Evolutionary conservation across 192 early-diverging fungal species (phyloP), one percentile per base, ranked within the genome.

Genomic region (Chytriomyces hyalinus): DNA sequence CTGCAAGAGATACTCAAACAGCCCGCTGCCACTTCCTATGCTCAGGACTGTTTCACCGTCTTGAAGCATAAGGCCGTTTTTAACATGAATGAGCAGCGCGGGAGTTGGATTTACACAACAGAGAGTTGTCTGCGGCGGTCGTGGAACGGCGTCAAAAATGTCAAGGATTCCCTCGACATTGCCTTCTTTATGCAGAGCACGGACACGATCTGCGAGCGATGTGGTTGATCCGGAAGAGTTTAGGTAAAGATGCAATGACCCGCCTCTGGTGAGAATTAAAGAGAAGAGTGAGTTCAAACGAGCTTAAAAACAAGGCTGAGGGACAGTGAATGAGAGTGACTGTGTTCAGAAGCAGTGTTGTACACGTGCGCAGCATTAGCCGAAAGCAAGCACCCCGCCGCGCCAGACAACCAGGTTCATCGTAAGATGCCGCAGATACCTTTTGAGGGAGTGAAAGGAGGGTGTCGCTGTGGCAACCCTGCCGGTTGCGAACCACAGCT

Each of bases 51-150:
- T 11, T 9, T n/a, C 61, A 45, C 46, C 59, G n/a, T 45, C 13
- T 17, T 8, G 43, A 22, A 59, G 36, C 6, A 26, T 1, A 0
- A 73, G 24, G 8, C 61, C 7, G 11, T 9, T n/a, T 43, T 17
- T 15, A 46, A 61, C 43, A 7, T 17, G 1, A 6, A 15, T 13
- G 7, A 73, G 49, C 13, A 26, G 24, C 24, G 24, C 24, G 6
- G 70, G 44, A 48, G 9, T 17, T 17, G 70, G 70, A 20, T 60
- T 73, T 15, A 73, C 70, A 46, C 70, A 73, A 60, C 70, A 73
- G 44, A 73, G 51, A 13, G 70, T 73, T 17, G 70, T 73, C 2
- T 53, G 11, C 9, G 70, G 44, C 46, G 60, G 59, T 17, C 45
- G 9, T 47, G 60, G 70, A 17, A 44, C 44, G 44, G 70, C 17